Percentiles rank a stretch among this genome's conserved stretches.
These are phyloP conservation scores for Vigna radiata DNA, from an alignment of 306 rosid genomes.

Conservation along the genomic window DNA sequence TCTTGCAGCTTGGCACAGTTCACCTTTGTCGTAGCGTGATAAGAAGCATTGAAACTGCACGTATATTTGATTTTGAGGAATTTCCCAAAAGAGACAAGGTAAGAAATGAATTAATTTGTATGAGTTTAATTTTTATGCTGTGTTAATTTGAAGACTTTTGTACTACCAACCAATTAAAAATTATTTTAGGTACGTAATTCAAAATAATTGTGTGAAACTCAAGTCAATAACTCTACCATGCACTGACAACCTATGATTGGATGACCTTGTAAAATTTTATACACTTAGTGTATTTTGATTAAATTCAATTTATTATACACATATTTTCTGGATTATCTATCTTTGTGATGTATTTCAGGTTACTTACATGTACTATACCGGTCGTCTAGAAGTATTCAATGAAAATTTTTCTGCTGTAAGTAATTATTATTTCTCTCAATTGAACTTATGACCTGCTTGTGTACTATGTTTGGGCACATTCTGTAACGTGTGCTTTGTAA, in stretches of 20 bases:
- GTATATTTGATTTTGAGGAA: conserved; percentile 96
- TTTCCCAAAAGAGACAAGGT: conserved; percentile 97
- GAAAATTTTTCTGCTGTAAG: conserved; percentile 96
- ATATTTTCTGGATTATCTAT: conserved; percentile 39
- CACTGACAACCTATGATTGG: not conserved
- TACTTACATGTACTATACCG: conserved; percentile 98
- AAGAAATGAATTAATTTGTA: conserved; percentile 32
- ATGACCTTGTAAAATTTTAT: not conserved
- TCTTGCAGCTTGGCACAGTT: conserved; percentile 94
- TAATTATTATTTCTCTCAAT: conserved; percentile 42
- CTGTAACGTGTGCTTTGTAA: conserved; percentile 1
- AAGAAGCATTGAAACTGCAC: conserved; percentile 96
- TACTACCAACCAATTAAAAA: not conserved
- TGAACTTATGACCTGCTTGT: conserved; percentile 30
- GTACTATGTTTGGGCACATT: conserved; percentile 10
- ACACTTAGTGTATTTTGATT: not conserved
- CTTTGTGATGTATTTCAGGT: conserved; percentile 62
- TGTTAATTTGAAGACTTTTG: not conserved
- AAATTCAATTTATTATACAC: not conserved
- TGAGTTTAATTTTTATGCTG: not conserved
- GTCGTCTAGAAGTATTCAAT: conserved; percentile 97
- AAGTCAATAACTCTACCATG: not conserved
- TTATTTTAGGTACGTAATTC: not conserved
- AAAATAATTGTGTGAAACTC: not conserved
- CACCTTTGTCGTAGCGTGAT: conserved; percentile 97